Evolutionary conservation across 257 asterid species (phyloP).

Genomic region (Solanum arcanum): DNA sequence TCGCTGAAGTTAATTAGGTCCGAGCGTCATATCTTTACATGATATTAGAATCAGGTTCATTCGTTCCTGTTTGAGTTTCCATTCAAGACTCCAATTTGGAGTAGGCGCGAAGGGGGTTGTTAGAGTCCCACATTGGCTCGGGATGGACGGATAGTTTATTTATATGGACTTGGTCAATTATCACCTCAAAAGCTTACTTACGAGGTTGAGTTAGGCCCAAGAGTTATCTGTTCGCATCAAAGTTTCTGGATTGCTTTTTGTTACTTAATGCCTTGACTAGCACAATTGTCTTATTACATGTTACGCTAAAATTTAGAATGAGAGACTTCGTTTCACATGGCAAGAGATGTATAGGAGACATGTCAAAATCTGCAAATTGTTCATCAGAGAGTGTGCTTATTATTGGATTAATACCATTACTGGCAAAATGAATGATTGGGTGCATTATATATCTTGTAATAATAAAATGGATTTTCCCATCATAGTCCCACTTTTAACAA

Average conservation of each 20-base stretch:
- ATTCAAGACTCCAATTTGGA: too few relatives aligned
- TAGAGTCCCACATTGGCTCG: too few relatives aligned
- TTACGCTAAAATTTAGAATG: too few relatives aligned
- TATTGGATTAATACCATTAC: background rate
- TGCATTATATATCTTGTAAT: background rate
- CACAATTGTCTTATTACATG: background rate
- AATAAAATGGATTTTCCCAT: background rate
- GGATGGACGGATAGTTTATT: too few relatives aligned
- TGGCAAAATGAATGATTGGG: background rate
- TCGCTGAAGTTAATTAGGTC: rapidly evolving
- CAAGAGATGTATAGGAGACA: background rate
- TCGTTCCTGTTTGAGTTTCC: too few relatives aligned
- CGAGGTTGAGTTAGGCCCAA: too few relatives aligned
- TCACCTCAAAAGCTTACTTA: too few relatives aligned
- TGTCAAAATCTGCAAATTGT: background rate
- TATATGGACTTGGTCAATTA: too few relatives aligned
- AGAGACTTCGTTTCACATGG: background rate
- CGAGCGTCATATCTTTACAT: too few relatives aligned
- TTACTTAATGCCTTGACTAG: background rate
- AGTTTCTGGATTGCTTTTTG: background rate
- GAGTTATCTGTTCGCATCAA: background rate
- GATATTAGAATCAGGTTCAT: too few relatives aligned
- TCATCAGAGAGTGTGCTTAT: background rate
- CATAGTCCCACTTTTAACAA: background rate
- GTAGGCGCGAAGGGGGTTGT: rapidly evolving